Base-by-base conservation (phyloP, 371 early-diverging fungal species). In the Umbelopsis sp. region DNA sequence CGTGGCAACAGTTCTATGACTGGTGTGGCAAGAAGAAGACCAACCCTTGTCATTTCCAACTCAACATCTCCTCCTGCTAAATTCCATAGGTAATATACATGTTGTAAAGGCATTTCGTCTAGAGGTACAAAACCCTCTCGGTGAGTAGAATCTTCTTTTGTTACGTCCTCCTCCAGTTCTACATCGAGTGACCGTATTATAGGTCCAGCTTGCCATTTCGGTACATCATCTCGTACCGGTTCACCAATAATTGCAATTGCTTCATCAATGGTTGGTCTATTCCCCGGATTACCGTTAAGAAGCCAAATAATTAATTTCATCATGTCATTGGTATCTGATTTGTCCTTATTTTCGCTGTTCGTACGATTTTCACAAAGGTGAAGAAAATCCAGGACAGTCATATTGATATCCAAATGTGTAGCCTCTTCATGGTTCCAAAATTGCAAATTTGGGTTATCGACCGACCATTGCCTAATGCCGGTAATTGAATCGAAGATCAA, bases 21-120 rank as follows among this genome's bases (percentile, higher is more conserved):
- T 2, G 91, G 89, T 20, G 87, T 85, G 1, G 85, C 85, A 20
- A 81, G 69, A 29, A 87, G 82, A 2, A 81, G 83, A 7, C 86
- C 86, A 44, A 83, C 75, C 64, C 83, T 87, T 20, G 80, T 80
- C 50, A 87, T 77, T 69, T 87, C 86, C 7, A 86, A 66, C 63
- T 87, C 89, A 0, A 88, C 88, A 70, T 89, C 89, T 2, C 89
- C 90, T 14, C 89, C 89, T 5, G 89, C 90, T 38, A 91, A 53
- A 50, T 84, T 86, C 89, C 89, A 89, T 63, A 89, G 77, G 68
- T 87, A 79, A 50, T 86, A 90, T 7, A 89, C 79, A 24, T 87
- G 85, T 0, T 82, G 69, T 9, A 84, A 66, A 2, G 89, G 87
- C n/a, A 86, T 65, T 16, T 74, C 72, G 44, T 69, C 45, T 1